Conservation (phyloP, 1,284 basidiomycete species). For the Malassezia nana region DNA sequence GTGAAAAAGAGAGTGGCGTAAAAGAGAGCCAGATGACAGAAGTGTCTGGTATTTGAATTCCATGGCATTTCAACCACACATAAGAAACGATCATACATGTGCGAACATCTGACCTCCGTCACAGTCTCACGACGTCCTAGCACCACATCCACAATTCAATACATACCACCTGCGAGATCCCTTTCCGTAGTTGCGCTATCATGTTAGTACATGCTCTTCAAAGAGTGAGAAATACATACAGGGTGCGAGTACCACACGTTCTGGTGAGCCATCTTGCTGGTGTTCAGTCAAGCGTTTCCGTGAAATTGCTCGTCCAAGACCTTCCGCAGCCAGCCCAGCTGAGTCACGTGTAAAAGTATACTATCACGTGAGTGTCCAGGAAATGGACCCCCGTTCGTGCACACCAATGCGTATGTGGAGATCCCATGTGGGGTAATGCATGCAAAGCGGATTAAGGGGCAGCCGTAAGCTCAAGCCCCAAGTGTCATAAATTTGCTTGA, state of each 20-base stretch:
- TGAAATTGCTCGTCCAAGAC: not conserved
- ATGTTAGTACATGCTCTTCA: slow-evolving; percentile 5
- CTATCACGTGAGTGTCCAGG: slow-evolving; percentile 1
- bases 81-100: too few relatives aligned
- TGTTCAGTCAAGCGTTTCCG: not conserved
- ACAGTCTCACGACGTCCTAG: not conserved
- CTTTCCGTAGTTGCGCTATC: slow-evolving; percentile 38
- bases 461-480: too few relatives aligned
- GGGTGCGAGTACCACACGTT: slow-evolving; percentile 45
- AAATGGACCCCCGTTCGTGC: not conserved
- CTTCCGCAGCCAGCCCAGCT: not conserved
- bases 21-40: not conserved
- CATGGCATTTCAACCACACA: not conserved
- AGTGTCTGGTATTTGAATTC: too few relatives aligned
- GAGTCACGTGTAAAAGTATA: slow-evolving; percentile 15
- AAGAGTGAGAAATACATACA: slow-evolving; percentile 15
- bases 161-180: slow-evolving; percentile 46
- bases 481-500: too few relatives aligned
- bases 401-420: slow-evolving; percentile 8
- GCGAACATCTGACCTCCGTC: too few relatives aligned
- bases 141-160: not conserved
- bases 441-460: not conserved
- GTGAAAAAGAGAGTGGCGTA: too few relatives aligned
- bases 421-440: not conserved
- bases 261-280: slow-evolving; percentile 44